Base-by-base conservation (phyloP, 2,329 filamentous ascomycete genomes). In the Botryotinia calthae region DNA sequence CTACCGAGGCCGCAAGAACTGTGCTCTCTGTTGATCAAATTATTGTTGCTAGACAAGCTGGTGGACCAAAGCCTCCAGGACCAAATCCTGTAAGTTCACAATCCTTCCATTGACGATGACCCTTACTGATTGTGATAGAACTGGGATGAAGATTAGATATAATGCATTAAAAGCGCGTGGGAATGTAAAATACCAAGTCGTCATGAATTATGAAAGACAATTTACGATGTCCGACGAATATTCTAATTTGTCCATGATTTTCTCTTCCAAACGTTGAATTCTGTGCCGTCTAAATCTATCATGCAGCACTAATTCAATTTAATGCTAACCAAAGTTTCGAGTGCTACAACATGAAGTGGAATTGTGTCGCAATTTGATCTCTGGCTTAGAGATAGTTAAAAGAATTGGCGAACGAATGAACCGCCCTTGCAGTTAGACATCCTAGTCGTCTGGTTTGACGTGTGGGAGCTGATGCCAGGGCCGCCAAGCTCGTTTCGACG, bases 21-120 rank as follows among this genome's bases (percentile, higher is more conserved):
- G 92, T 99, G 44, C 86, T 99, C 76, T 97, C 94, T 65, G 96
- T 99, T 56, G 96, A 99, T 84, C 97, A 99, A 85, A 99, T 99
- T 81, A 99, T 99, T 81, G 96, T 99, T 73, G 95, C 97, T 76
- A 90, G 95, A 84, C 96, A 98, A 85, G 96, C 97, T 65, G 96
- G 96, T 81, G 96, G 96, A 54, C 96, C 97, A 34, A 99, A 99
- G 88, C 95, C 95, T 72, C 96, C 96, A 44, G 95, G 93, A 64
- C 96, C 94, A 78, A 98, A 98, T 84, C 92, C 95, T 77, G 80
- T 81, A 78, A 79, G 79, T 80, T 56, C 46, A 37, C 44, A 37
- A 66, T 59, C 48, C n/a, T 73, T 46, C 7, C 70, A 67, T 59
- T 40, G 20, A 59, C 28, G 14, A 51, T 12, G 44, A 22, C 44